Base-by-base conservation (phyloP, 331 rosid genomes). In the Prunus yedoensis region DNA sequence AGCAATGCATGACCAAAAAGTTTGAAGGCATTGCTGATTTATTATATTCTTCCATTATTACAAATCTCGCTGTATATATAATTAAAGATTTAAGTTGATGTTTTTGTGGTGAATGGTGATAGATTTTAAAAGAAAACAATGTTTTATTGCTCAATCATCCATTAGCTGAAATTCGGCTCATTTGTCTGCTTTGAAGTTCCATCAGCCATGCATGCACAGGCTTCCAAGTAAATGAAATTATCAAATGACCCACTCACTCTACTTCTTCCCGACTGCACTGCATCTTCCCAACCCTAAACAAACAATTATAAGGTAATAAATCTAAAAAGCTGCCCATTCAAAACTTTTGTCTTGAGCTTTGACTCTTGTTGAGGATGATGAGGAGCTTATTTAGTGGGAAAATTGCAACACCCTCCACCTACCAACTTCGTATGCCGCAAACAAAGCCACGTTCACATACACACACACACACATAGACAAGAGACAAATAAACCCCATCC, bases 281-380 rank as follows among this genome's bases (percentile, higher is more conserved):
- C 80, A 27, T 70, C 82, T 80, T 74, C 72, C 80, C 79, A 71
- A 61, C 18, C 66, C 43, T 58, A 23, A 15, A 9, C 8, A 25
- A 16, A 63, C 93, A 89, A 89, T 92, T 82, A 90, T 90, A 80
- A 67, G 85, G 79, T 80, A 86, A 89, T 92, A 89, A 89, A 87
- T 80, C 82, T 84, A 80, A 78, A 92, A 92, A 88, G 92, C 83
- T 88, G 76, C 77, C 87, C 88, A 87, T 46, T 81, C 66, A 88
- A 81, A 60, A 38, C 53, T 75, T 77, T 63, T 74, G 67, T 81
- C 81, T 81, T 85, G 81, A 87, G 88, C 91, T 74, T 74, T 35
- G 41, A 35, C 41, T 35, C 8, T 35, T 5, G 41, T 35, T 5
- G 41, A 35, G 41, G 41, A 35, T 35, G 41, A 35, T 35, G 41